Conservation (phyloP, 2,329 filamentous ascomycete genomes). For the Sporothrix dimorphospora region DNA sequence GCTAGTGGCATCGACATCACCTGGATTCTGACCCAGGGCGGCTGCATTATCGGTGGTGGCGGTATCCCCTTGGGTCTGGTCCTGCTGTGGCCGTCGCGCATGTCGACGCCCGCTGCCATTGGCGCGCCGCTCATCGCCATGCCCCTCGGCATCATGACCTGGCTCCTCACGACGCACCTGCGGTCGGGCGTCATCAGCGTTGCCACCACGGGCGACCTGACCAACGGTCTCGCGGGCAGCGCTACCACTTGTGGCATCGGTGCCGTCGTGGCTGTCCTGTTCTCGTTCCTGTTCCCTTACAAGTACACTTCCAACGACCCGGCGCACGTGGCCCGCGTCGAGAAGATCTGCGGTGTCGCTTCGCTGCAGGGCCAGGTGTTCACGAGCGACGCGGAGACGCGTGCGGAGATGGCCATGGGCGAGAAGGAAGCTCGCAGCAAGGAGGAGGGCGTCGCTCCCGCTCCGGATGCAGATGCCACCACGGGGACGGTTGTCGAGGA, state of each 20-base stretch:
- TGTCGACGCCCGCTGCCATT: conserved; percentile 44
- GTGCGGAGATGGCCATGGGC: conserved; percentile 14
- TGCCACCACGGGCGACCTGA: conserved; percentile 43
- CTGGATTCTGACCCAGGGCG: conserved; percentile 47
- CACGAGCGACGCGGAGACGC: conserved; percentile 6
- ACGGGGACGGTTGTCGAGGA: neutral
- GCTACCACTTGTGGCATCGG: conserved; percentile 43
- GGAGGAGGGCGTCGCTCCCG: neutral
- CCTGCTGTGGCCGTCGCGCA: conserved; percentile 44
- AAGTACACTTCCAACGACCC: conserved; percentile 22
- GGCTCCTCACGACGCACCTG: conserved; percentile 44
- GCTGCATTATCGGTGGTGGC: conserved; percentile 46
- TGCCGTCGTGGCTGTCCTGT: conserved; percentile 40
- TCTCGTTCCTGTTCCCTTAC: conserved; percentile 43
- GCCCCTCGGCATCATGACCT: conserved; percentile 41
- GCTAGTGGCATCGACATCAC: conserved; percentile 44
- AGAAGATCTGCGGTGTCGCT: conserved; percentile 30
- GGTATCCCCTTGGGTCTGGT: conserved; percentile 44
- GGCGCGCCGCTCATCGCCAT: conserved; percentile 43
- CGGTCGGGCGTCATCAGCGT: conserved; percentile 43
- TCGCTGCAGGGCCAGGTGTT: conserved; percentile 21
- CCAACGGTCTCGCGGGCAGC: conserved; percentile 46
- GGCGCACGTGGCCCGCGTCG: conserved; percentile 23
- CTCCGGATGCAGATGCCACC: neutral
- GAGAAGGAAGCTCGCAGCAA: neutral